A percentile compares a stretch with the other conserved stretches of the same genome.
Evolutionary conservation across 768 basidiomycete genomes (phyloP).

Genomic region (Phlegmacium glaucopus): DNA sequence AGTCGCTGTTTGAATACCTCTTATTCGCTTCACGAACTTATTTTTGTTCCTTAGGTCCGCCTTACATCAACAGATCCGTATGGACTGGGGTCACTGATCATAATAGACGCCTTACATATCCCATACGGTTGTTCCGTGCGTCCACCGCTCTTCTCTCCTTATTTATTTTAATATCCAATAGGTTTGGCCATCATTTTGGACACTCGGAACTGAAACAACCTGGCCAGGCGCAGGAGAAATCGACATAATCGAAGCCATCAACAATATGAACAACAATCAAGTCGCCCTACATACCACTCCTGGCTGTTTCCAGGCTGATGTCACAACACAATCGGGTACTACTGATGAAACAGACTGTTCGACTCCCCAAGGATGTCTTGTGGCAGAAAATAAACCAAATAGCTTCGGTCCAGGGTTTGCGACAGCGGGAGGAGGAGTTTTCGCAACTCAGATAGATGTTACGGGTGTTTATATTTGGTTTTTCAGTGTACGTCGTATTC

Average conservation of each 20-base stretch:
- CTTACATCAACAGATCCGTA: slow-evolving; percentile 42
- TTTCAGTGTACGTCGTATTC: slow-evolving; percentile 35
- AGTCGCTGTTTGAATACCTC: slow-evolving; percentile 13
- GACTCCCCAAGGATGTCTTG: slow-evolving; percentile 61
- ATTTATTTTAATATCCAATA: slow-evolving; percentile 8
- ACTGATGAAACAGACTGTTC: slow-evolving; percentile 56
- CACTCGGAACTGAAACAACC: slow-evolving; percentile 32
- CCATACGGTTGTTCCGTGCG: slow-evolving; percentile 52
- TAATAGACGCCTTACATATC: slow-evolving; percentile 44
- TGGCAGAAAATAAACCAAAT: slow-evolving; percentile 51
- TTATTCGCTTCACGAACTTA: neutral
- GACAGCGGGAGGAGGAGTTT: slow-evolving; percentile 70
- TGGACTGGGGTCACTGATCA: slow-evolving; percentile 39
- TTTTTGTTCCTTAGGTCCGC: slow-evolving; percentile 31
- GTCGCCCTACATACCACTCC: slow-evolving; percentile 71
- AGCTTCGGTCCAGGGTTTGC: slow-evolving; percentile 72
- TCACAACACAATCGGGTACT: slow-evolving; percentile 42
- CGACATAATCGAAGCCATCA: slow-evolving; percentile 81
- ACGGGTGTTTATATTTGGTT: slow-evolving; percentile 41
- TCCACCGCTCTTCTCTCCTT: slow-evolving; percentile 1
- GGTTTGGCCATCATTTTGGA: slow-evolving; percentile 54
- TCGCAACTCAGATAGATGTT: slow-evolving; percentile 66
- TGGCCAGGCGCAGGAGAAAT: slow-evolving; percentile 51
- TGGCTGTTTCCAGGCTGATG: slow-evolving; percentile 35
- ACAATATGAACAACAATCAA: slow-evolving; percentile 65